These are phyloP conservation scores for Pulicaria dysenterica DNA, from an alignment of 129 eudicot species.

Conservation along the genomic window DNA sequence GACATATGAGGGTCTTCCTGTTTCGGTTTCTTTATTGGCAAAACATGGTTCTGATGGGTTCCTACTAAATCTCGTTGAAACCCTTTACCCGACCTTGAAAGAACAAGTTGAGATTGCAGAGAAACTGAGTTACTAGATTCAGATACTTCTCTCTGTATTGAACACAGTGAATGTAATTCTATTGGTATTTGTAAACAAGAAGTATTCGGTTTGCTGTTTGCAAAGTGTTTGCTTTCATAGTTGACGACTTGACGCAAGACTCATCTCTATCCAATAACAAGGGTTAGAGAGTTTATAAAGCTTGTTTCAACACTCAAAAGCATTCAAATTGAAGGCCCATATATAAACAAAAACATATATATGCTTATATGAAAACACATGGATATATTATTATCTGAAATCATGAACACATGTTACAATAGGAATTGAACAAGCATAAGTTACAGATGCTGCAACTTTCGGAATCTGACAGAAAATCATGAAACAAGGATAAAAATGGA, in stretches of 20 bases:
- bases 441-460: constrained; percentile 21
- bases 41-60: constrained; percentile 88
- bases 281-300: neutral
- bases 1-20: constrained; percentile 70
- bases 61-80: constrained; percentile 65
- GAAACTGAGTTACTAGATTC: constrained; percentile 34
- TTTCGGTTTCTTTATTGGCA: constrained; percentile 85
- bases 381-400: neutral
- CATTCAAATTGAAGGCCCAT: neutral
- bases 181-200: neutral
- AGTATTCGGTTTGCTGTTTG: neutral
- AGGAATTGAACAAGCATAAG: constrained; percentile 5
- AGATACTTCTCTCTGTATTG: neutral
- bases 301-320: neutral
- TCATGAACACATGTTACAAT: neutral
- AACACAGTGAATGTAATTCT: constrained; percentile 14
- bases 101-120: constrained; percentile 44
- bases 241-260: neutral
- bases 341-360: neutral
- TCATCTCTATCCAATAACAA: neutral
- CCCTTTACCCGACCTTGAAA: constrained; percentile 45
- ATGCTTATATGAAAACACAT: neutral
- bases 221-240: neutral
- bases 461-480: constrained; percentile 7
- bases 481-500: constrained; percentile 11